phyloP scores from a whole-genome alignment of 1,284 basidiomycete genomes.

The Mycosarcoma mackinlayi region DNA sequence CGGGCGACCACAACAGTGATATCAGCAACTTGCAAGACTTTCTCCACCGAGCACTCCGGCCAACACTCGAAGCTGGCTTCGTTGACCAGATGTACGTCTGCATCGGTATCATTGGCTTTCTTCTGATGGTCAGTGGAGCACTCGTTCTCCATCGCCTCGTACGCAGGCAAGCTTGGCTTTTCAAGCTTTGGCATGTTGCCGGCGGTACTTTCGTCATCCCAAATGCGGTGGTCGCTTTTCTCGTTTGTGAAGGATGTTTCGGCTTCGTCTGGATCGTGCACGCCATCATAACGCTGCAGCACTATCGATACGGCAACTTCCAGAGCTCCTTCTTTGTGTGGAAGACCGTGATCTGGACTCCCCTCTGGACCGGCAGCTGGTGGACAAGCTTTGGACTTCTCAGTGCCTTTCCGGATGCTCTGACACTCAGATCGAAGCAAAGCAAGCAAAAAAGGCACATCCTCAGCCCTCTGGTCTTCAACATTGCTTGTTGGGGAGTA shows the following conservation, averaged over 20 bases:
- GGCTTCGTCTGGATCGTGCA: conserved; percentile 17
- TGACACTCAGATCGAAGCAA: conserved; percentile 18
- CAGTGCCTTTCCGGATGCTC: conserved; percentile 37
- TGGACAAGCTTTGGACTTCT: conserved; percentile 23
- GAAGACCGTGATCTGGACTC: conserved; percentile 17
- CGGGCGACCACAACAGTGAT: conserved; percentile 18
- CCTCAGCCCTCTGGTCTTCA: conserved; percentile 25
- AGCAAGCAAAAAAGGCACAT: conserved; percentile 22
- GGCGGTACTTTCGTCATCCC: conserved; percentile 38
- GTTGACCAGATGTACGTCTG: conserved; percentile 13
- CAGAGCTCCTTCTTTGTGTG: conserved; percentile 15
- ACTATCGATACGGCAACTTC: conserved; percentile 10
- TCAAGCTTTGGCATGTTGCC: conserved; percentile 31
- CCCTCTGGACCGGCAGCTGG: conserved; percentile 33
- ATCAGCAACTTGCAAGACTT: conserved; percentile 7
- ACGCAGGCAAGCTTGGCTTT: conserved; percentile 24
- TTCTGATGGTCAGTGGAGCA: not conserved
- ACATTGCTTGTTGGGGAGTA: conserved; percentile 19
- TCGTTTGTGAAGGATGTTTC: conserved; percentile 12
- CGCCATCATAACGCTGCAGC: conserved; percentile 8
- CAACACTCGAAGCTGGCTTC: conserved; percentile 2
- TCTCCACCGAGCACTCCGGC: conserved; percentile 15
- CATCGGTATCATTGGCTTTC: conserved; percentile 1
- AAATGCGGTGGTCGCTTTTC: conserved; percentile 30
- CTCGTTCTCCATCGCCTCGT: conserved; percentile 26